A percentile compares a stretch with the other conserved stretches of the same genome.
These are phyloP conservation scores for Plectosphaerella cucumerina DNA, from an alignment of 2,329 filamentous ascomycete species.

Conservation along the genomic window DNA sequence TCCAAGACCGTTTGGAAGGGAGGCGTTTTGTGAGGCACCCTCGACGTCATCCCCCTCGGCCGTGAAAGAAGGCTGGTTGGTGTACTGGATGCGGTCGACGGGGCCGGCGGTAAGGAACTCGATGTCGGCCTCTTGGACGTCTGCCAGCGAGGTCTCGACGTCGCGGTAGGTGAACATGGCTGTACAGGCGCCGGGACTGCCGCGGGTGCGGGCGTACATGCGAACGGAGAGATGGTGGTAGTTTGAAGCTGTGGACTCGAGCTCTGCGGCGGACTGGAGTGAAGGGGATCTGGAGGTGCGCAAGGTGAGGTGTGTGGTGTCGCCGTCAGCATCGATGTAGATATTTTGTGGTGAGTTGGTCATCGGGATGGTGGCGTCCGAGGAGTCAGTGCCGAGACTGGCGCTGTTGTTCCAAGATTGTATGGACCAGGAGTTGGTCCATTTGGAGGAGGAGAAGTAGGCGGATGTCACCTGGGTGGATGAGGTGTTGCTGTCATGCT, in stretches of 20 bases:
- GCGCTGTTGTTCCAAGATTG: constrained; percentile 35
- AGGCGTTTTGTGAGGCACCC: constrained; percentile 42
- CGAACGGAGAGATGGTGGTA: constrained; percentile 40
- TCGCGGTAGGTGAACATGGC: constrained; percentile 50
- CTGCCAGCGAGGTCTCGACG: constrained; percentile 22
- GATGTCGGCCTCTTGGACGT: constrained; percentile 48
- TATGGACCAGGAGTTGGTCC: constrained; percentile 31
- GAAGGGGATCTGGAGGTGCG: constrained; percentile 36
- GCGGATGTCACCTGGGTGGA: constrained; percentile 28
- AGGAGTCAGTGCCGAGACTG: constrained; percentile 11
- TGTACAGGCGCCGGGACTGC: constrained; percentile 43
- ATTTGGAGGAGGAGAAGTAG: constrained; percentile 32
- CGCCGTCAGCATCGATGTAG: constrained; percentile 38
- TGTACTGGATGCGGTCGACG: constrained; percentile 45
- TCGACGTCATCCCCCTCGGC: constrained; percentile 37
- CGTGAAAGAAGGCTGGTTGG: constrained; percentile 54
- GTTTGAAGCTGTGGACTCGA: constrained; percentile 32
- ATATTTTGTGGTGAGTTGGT: constrained; percentile 38
- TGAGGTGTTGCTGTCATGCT: constrained; percentile 19
- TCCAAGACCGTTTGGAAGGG: constrained; percentile 33
- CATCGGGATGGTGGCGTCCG: constrained; percentile 28
- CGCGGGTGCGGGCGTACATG: constrained; percentile 46
- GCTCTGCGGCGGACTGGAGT: constrained; percentile 45
- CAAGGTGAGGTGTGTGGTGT: constrained; percentile 36
- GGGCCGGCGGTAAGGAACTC: constrained; percentile 47